Conservation (phyloP, 345 rosid genomes). For the Gynandropsis gynandra region DNA sequence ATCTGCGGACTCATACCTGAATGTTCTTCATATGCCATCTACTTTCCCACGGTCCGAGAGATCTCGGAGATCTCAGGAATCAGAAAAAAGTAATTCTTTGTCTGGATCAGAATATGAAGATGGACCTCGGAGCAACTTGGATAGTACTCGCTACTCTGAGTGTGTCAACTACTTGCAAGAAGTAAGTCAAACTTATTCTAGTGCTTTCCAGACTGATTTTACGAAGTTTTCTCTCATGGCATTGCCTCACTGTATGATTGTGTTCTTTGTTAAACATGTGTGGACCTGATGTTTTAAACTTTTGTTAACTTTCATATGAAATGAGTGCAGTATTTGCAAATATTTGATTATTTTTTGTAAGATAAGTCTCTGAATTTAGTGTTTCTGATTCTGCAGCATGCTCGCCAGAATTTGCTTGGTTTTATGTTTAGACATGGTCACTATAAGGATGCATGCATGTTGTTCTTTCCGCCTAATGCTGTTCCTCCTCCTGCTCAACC, state of each 20-base stretch:
- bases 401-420: slow-evolving; percentile 74
- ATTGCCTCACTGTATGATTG: slow-evolving; percentile 10
- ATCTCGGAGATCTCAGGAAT: slow-evolving; percentile 60
- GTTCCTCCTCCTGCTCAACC: slow-evolving; percentile 74
- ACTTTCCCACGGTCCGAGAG: slow-evolving; percentile 94
- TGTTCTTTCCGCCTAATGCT: slow-evolving; percentile 74
- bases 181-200: slow-evolving; percentile 36
- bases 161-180: slow-evolving; percentile 84
- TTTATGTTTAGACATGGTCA: slow-evolving; percentile 92
- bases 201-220: slow-evolving; percentile 7
- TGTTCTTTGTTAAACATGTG: background rate
- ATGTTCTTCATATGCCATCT: slow-evolving; percentile 90
- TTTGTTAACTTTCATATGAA: slow-evolving; percentile 7
- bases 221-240: slow-evolving; percentile 11
- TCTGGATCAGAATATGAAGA: slow-evolving; percentile 52
- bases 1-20: slow-evolving; percentile 95
- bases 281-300: slow-evolving; percentile 5
- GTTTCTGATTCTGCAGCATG: slow-evolving; percentile 55
- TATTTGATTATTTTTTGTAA: slow-evolving; percentile 13
- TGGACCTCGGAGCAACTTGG: slow-evolving; percentile 88
- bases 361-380: slow-evolving; percentile 9
- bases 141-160: slow-evolving; percentile 61
- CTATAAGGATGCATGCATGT: slow-evolving; percentile 65
- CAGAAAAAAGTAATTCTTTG: slow-evolving; percentile 42
- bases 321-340: slow-evolving; percentile 13